Evolutionary conservation across 176 grass and related monocot species (phyloP).

Genomic region (Thalia dealbata): DNA sequence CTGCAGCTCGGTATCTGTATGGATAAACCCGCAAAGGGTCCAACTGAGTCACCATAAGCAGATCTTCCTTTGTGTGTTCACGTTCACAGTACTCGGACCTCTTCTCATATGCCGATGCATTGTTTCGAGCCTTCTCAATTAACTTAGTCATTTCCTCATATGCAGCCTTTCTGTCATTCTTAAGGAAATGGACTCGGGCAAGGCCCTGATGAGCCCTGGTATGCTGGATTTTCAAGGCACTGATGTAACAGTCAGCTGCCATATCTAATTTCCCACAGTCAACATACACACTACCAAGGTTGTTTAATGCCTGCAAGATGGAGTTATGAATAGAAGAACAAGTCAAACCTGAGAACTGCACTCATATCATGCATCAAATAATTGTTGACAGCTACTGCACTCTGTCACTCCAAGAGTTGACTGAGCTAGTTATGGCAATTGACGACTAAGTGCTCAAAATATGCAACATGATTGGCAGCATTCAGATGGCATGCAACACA

Average conservation of each 20-base stretch:
- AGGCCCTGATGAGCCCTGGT: conserved; percentile 93
- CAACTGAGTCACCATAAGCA: conserved; percentile 65
- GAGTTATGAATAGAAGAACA: not conserved
- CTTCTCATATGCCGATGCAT: conserved; percentile 91
- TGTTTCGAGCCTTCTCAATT: conserved; percentile 78
- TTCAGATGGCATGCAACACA: no score
- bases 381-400: no score
- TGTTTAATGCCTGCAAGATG: conserved; percentile 73
- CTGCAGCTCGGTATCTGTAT: conserved; percentile 89
- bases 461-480: no score
- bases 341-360: no score
- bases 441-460: no score
- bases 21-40: conserved; percentile 84
- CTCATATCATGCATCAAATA: no score
- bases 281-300: conserved; percentile 92
- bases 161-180: conserved; percentile 64
- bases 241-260: conserved; percentile 91
- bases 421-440: no score
- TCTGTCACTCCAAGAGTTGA: no score
- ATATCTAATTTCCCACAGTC: conserved; percentile 76
- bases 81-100: conserved; percentile 78
- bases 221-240: conserved; percentile 79
- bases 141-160: conserved; percentile 88
- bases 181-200: conserved; percentile 73
- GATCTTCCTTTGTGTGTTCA: conserved; percentile 68